These are phyloP conservation scores for Podaxis sp. DNA, from an alignment of 768 basidiomycete genomes.

Conservation along the genomic window DNA sequence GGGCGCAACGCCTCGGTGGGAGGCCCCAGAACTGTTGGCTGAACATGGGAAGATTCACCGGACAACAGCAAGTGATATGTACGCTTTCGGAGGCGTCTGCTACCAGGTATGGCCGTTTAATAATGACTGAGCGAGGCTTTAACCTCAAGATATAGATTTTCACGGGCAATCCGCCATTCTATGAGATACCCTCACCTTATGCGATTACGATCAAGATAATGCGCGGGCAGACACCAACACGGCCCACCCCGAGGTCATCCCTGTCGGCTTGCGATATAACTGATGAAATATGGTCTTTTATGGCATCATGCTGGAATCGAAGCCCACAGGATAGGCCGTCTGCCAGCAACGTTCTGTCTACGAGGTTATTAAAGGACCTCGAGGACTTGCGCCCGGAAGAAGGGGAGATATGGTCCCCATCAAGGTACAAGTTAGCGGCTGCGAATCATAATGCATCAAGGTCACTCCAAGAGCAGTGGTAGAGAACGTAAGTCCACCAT, in stretches of 20 bases:
- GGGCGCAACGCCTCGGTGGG: conserved; percentile 17
- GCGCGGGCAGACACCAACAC: not conserved
- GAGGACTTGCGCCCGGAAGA: not conserved
- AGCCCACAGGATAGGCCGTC: not conserved
- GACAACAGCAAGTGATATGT: conserved; percentile 13
- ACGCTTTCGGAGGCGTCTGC: conserved; percentile 15
- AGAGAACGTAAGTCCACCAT: too few relatives aligned
- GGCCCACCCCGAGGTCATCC: not conserved
- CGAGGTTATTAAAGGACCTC: not conserved
- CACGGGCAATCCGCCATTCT: conserved; percentile 22
- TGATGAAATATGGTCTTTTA: not conserved
- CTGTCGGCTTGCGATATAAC: not conserved
- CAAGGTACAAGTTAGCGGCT: too few relatives aligned
- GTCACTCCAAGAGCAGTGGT: too few relatives aligned
- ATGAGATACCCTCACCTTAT: conserved; percentile 9
- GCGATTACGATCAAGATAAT: not conserved
- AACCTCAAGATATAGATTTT: conserved; percentile 1
- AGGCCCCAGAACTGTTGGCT: conserved; percentile 16
- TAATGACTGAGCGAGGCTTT: not conserved
- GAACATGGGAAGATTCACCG: not conserved
- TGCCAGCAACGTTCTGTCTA: not conserved
- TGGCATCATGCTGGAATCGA: not conserved
- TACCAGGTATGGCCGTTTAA: conserved; percentile 13
- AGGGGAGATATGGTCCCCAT: not conserved
- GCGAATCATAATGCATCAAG: too few relatives aligned